Base-by-base conservation (phyloP, 306 rosid genomes). In the Gynostemma pentaphyllum region DNA sequence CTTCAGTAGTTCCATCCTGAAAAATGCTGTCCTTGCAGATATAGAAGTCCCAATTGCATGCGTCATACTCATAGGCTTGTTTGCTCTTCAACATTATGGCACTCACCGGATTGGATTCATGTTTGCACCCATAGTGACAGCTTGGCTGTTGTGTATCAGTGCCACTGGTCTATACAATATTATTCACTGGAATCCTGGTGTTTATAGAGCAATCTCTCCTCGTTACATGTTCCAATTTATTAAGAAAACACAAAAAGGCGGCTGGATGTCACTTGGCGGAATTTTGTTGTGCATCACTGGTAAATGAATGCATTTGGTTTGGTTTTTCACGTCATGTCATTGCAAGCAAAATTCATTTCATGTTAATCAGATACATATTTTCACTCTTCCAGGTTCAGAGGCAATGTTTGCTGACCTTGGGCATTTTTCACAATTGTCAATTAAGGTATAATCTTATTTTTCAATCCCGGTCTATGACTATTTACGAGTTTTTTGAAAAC, bases 321-420 rank as follows among this genome's bases (percentile, higher is more conserved):
- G 74, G 52, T 72, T 72, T 51, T 65, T 27, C 44, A 48, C 66
- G 64, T 66, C 64, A 46, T 69, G 60, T 27, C 47, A 19, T 39
- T 47, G 28, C 40, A 63, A 62, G 62, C 47, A 62, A 42, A 52
- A 24, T 52, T 64, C 51, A 28, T 60, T 26, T n/a, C n/a, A n/a
- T 32, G 18, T 30, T 64, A 70, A 51, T 72, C 69, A 44, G 23
- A 79, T 49, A 60, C 41, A 27, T 47, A 24, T 52, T 27, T 44
- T 66, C 22, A 52, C 45, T 41, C 39, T 67, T 37, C 42, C 85
- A 92, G 96, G 98, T 62, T 88, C 94, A 7, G 98, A 92, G 80
- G 98, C 96, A 50, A 92, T 92, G 98, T 92, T 92, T 80, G 98
- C 95, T 76, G 98, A 92, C 81, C 96, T 92, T 39, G 98, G 98